Conservation (phyloP, 768 basidiomycete species). For the Suillus subaureus region DNA sequence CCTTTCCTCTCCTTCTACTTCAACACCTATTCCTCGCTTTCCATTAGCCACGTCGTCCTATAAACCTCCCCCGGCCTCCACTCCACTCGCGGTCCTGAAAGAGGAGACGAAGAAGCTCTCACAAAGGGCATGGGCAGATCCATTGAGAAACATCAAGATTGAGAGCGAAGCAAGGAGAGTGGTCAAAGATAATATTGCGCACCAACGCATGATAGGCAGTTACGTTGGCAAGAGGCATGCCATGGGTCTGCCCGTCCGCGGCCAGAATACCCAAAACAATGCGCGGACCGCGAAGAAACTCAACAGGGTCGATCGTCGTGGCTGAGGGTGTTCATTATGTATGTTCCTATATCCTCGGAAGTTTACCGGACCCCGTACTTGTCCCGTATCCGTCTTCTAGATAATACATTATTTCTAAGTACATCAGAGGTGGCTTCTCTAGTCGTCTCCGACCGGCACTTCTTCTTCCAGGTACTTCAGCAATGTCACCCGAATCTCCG, state of each 20-base stretch:
- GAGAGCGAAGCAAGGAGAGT: constrained; percentile 85
- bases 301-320: constrained; percentile 77
- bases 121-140: constrained; percentile 51
- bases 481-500: constrained; percentile 89
- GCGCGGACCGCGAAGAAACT: constrained; percentile 89
- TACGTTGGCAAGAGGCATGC: constrained; percentile 93
- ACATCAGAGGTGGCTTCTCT: constrained; percentile 26
- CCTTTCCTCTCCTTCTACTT: constrained; percentile 85
- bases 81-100: constrained; percentile 32
- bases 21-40: constrained; percentile 62
- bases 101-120: constrained; percentile 33
- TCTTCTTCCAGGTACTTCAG: constrained; percentile 96
- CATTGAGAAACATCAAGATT: constrained; percentile 74
- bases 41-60: constrained; percentile 64
- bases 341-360: constrained; percentile 16
- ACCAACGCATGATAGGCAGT: constrained; percentile 91
- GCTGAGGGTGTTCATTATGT: constrained; percentile 25
- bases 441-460: constrained; percentile 91
- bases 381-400: background rate
- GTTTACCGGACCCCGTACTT: background rate
- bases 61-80: constrained; percentile 47
- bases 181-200: constrained; percentile 88
- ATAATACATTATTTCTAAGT: constrained; percentile 6
- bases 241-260: constrained; percentile 91
- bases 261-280: constrained; percentile 91